Base-by-base conservation (phyloP, 352 stramenopile genomes). In the Plasmopara halstedii region DNA sequence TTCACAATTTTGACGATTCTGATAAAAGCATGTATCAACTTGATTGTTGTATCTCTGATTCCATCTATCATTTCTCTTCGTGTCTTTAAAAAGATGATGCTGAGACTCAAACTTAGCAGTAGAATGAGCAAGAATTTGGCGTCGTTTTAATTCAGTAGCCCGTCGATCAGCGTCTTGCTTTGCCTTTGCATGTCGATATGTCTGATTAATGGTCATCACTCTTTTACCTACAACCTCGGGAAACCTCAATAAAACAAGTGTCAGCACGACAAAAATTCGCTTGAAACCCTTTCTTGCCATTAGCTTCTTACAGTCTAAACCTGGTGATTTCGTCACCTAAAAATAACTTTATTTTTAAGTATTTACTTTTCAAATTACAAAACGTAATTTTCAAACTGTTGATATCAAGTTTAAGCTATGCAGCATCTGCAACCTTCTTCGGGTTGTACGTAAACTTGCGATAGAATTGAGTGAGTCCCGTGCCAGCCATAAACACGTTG, bases 401-500 rank as follows among this genome's bases (percentile, higher is more conserved):
- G n/a, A n/a, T n/a, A n/a, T n/a, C n/a, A n/a, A n/a, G n/a, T n/a
- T n/a, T n/a, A n/a, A n/a, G n/a, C n/a, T n/a, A n/a, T n/a, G 23
- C 26, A 17, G 9, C 23, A 6, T 34, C 38, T n/a, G 33, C 38
- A 7, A 34, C 15, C 38, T 34, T 44, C 23, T 44, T 34, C 7
- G 38, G 38, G 27, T 67, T 38, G 40, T 62, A 38, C 26, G 33
- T 31, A 29, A 68, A 64, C 57, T 92, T 92, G 54, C 83, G 77
- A 52, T 66, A 66, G 8, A 66, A 52, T 39, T 62, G 46, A 25
- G 57, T 64, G 70, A 88, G 60, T 3, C 85, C 85, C 36, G 84
- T 96, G 56, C 64, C 76, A 31, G 70, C 83, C 78, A 96, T 95
- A 47, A 94, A 91, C 21, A 91, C 62, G 55, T 96, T 96, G 34